Conservation (phyloP, 2,329 filamentous ascomycete species). For the Sclerotinia nivalis region DNA sequence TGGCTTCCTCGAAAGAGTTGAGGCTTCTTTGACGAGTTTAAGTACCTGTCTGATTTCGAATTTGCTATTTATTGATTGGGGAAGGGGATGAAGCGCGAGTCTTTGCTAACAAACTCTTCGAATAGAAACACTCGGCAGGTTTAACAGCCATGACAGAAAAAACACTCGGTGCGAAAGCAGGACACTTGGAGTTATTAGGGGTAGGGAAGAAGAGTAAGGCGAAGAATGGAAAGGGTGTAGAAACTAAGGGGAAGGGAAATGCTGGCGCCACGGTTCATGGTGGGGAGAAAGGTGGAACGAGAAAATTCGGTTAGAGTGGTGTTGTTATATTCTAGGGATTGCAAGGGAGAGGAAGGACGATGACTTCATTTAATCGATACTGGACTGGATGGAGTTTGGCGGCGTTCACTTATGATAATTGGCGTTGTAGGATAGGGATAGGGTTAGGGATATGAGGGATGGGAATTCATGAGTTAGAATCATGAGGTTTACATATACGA, state of each 20-base stretch:
- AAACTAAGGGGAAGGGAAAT: slow-evolving; percentile 40
- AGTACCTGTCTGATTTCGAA: slow-evolving; percentile 17
- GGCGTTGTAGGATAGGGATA: not conserved
- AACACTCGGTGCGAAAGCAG: slow-evolving; percentile 64
- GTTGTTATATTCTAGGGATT: no score
- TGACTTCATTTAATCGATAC: not conserved
- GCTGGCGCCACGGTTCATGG: slow-evolving; percentile 36
- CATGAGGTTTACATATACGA: not conserved
- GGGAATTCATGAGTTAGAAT: not conserved
- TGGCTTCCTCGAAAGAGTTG: slow-evolving; percentile 10
- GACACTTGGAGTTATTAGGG: slow-evolving; percentile 67
- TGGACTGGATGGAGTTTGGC: not conserved
- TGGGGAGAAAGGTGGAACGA: slow-evolving; percentile 29
- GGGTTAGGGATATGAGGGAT: not conserved
- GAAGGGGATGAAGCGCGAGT: no score
- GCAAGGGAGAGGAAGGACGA: not conserved
- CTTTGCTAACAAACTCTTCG: not conserved
- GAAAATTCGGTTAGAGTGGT: slow-evolving; percentile 5
- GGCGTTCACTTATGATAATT: not conserved
- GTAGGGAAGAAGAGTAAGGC: slow-evolving; percentile 63
- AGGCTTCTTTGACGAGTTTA: slow-evolving; percentile 16
- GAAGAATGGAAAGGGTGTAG: slow-evolving; percentile 41
- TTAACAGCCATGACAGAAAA: slow-evolving; percentile 67
- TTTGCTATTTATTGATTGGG: not conserved
- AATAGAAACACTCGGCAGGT: slow-evolving; percentile 61